phyloP scores from a whole-genome alignment of 371 early-diverging fungal species.

The Mucor sp. region DNA sequence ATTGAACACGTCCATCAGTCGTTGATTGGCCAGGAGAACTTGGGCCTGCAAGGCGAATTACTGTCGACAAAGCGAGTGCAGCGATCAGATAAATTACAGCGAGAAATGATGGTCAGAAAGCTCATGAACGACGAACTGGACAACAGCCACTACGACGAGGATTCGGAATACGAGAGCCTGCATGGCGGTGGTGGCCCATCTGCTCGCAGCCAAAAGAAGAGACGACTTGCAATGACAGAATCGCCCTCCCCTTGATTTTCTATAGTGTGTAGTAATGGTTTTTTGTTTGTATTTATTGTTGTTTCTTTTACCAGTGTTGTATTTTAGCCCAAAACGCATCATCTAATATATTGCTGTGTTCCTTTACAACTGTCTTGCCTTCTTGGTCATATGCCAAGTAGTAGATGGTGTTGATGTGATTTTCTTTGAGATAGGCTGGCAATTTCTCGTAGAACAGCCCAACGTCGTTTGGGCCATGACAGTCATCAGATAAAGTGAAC shows the following conservation, averaged over 20 bases:
- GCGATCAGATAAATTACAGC: conserved; percentile 13
- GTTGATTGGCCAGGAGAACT: conserved; percentile 77
- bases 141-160: conserved; percentile 16
- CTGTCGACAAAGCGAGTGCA: conserved; percentile 22
- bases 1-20: conserved; percentile 79
- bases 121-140: conserved; percentile 13
- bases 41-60: conserved; percentile 72
- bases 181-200: background rate
- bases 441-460: conserved; percentile 78
- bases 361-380: conserved; percentile 16
- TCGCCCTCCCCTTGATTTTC: conserved; percentile 15
- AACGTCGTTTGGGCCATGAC: conserved; percentile 88
- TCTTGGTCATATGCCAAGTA: conserved; percentile 37
- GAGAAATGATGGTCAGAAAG: conserved; percentile 26
- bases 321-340: conserved; percentile 44
- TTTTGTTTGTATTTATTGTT: background rate
- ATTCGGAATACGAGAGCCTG: background rate
- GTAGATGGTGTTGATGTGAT: conserved; percentile 49
- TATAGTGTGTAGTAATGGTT: background rate
- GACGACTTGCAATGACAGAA: conserved; percentile 8
- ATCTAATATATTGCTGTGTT: conserved; percentile 32
- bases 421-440: conserved; percentile 52
- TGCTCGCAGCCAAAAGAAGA: conserved; percentile 18
- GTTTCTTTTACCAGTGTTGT: conserved; percentile 28
- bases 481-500: conserved; percentile 90